Percentiles rank a stretch among this genome's conserved stretches.
phyloP scores from a whole-genome alignment of 257 asterid genomes.

The Fraxinus cuspidata region DNA sequence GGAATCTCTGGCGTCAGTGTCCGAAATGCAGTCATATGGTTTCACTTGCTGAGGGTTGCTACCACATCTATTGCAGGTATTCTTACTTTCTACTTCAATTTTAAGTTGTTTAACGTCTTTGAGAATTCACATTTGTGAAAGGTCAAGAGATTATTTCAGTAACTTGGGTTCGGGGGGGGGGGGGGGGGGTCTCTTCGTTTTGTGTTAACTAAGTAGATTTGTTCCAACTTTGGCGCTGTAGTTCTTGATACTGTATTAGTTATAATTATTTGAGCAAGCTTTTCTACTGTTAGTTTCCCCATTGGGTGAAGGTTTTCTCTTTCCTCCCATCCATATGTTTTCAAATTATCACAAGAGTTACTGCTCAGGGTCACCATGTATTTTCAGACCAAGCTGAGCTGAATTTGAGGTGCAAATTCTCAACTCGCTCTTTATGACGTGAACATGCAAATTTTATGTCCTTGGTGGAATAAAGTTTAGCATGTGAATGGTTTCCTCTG shows the following conservation, averaged over 20 bases:
- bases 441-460: background rate
- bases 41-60: slow-evolving; percentile 64
- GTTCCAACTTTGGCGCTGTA: background rate
- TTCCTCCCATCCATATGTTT: background rate
- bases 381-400: background rate
- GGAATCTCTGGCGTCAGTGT: slow-evolving; percentile 64
- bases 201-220: background rate
- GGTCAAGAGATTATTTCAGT: background rate
- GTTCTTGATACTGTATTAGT: background rate
- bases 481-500: too few relatives aligned
- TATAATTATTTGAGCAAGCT: background rate
- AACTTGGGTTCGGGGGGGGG: background rate
- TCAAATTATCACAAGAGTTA: background rate
- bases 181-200: too few relatives aligned
- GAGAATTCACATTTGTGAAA: background rate
- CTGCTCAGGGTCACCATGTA: background rate
- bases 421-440: background rate
- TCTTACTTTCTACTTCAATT: slow-evolving; percentile 1
- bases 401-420: background rate
- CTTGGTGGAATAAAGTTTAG: background rate
- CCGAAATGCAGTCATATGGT: slow-evolving; percentile 56
- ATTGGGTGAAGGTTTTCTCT: background rate
- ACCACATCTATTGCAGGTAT: slow-evolving; percentile 77
- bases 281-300: background rate
- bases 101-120: background rate